Conservation (phyloP, 169 alveolate species). For the Perkinsus olseni region DNA sequence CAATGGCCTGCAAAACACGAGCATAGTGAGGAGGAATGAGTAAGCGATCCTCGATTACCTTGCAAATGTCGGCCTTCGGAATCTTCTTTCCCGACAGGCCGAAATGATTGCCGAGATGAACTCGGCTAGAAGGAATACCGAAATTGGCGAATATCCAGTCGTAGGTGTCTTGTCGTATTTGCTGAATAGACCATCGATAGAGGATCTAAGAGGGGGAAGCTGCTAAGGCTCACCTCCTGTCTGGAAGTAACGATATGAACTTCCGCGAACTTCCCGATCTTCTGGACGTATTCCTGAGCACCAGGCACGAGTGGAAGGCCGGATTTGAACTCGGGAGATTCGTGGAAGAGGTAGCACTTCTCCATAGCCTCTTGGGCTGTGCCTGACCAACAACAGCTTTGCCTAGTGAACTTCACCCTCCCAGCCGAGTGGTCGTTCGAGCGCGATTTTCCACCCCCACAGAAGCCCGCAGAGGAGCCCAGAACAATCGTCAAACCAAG, state of each 20-base stretch:
- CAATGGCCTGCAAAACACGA: background rate
- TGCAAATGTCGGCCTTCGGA: background rate
- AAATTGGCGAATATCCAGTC: background rate
- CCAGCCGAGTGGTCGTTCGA: background rate
- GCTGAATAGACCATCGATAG: background rate
- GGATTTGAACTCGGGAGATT: background rate
- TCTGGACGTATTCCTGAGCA: background rate
- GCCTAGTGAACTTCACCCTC: too few species aligned
- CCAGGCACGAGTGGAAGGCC: background rate
- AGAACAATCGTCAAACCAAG: too few species aligned
- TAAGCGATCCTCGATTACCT: background rate
- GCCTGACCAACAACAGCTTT: background rate
- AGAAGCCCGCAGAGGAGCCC: too few species aligned
- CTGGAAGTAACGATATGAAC: background rate
- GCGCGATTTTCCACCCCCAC: background rate
- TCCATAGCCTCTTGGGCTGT: background rate
- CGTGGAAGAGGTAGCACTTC: background rate
- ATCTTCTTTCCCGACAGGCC: background rate
- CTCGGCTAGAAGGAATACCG: background rate
- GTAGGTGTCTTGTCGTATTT: background rate
- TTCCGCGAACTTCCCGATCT: background rate
- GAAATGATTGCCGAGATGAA: background rate
- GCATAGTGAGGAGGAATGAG: too few species aligned
- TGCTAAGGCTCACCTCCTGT: background rate
- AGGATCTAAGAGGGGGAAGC: background rate